Evolutionary conservation across 257 asterid species (phyloP), one percentile per base, ranked within the genome.

Genomic region (Ligustrum vulgare): DNA sequence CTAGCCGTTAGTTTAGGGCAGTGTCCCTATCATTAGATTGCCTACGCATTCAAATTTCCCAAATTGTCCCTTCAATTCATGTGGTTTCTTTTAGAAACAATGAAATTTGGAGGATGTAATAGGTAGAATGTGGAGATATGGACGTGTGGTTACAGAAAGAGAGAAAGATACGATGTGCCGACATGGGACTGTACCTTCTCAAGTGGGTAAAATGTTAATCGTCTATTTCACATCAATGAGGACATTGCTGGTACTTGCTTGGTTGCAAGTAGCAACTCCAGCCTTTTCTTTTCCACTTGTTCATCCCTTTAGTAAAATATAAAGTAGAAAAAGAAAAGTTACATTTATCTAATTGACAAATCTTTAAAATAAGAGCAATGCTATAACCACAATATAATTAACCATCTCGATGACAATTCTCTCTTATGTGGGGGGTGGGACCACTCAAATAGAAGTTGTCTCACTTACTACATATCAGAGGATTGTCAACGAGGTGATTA

Each of bases 81-180:
- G 63, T 18, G 43, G 73, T 8, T 25, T 75, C 78, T 80, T 80
- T n/a, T 18, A n/a, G 63, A 36, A 36, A 36, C 8, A 0, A 18
- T 16, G 62, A 51, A 18, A 18, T 18, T 23, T 51, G 23, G 9
- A 77, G 82, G 87, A 67, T 51, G 82, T 41, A 70, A 60, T 62
- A 70, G 83, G 76, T 51, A 77, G 81, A 78, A 74, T 68, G 64
- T 71, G 70, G 73, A 79, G 87, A 79, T 79, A 54, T 65, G 72
- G 83, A 84, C 81, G 79, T 69, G 83, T 69, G 83, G 84, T 78
- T 75, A 74, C 67, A 65, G 82, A 75, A 83, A 77, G 81, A 83
- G 75, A 77, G 81, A 83, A 75, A 76, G 91, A 86, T 83, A 85
- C 85, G 92, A 89, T 87, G 79, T 79, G 96, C 82, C 85, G 86